Base-by-base conservation (phyloP, 169 alveolate species). In the Cryptosporidium viatorum region DNA sequence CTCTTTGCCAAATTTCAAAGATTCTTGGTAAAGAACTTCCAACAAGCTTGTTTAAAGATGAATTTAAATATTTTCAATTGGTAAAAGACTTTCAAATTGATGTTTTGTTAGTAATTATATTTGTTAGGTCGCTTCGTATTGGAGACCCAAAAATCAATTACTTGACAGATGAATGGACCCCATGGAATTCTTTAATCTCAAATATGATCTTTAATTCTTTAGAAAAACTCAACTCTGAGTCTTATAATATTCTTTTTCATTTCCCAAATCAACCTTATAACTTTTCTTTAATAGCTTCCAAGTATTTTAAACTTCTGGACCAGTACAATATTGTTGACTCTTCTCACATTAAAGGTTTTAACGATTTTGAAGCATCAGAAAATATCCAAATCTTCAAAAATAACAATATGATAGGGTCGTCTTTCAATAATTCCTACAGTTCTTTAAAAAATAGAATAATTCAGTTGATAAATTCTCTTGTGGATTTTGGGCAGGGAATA, bases 81-180 rank as follows among this genome's bases (percentile, higher is more conserved):
- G 35, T 52, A 3, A 35, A 73, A 52, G 60, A n/a, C 8, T 69
- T 69, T 41, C 31, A 23, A 41, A 26, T 43, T 43, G 84, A 69
- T 21, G 35, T 52, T 35, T 41, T 73, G 23, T 5, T 73, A 10
- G 71, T 73, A 31, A 14, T 73, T 31, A 7, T 73, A 58, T 58
- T 29, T 37, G 35, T 35, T 2, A 73, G 86, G 26, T 52, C 86
- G 4, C 31, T 73, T 18, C 26, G 70, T 23, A 73, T 73, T 21
- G 86, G 86, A 10, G 86, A 73, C 26, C 86, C 86, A 37, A 35
- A 31, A 29, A 52, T 73, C 14, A 73, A 73, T 37, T 73, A 73
- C 9, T 21, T 16, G 16, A 37, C 70, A 23, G 58, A 73, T 31
- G 71, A 73, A 33, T 73, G 86, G 86, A 73, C 6, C 9, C 41